Evolutionary conservation across 257 asterid genomes (phyloP).

Genomic region (Buddleja alternifolia): DNA sequence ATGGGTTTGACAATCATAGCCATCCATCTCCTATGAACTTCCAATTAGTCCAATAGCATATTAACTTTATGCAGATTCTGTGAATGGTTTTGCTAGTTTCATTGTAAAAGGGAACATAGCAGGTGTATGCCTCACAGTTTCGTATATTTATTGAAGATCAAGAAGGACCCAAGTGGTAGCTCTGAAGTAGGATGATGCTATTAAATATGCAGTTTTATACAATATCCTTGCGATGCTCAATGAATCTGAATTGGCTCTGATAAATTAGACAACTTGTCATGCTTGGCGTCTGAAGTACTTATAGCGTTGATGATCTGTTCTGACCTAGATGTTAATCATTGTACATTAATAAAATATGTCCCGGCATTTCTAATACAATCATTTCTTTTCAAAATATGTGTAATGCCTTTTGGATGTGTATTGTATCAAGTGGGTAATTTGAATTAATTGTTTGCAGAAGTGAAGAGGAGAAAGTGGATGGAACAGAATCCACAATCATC

Average conservation of each 20-base stretch:
- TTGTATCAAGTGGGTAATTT: neutral
- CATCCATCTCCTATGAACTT: neutral
- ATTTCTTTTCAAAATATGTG: too few relatives aligned
- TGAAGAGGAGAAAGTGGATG: constrained; percentile 93
- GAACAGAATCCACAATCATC: constrained; percentile 82
- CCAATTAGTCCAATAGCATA: too few relatives aligned
- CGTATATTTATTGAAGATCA: neutral
- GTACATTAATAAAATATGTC: too few relatives aligned
- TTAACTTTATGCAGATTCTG: too few relatives aligned
- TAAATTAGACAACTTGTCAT: neutral
- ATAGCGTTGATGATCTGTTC: too few relatives aligned
- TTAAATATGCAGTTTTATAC: neutral
- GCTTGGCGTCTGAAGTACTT: too few relatives aligned
- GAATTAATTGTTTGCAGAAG: constrained; percentile 56
- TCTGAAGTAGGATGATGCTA: neutral
- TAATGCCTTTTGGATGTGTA: neutral
- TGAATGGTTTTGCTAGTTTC: neutral
- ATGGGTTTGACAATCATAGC: neutral
- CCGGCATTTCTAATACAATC: too few relatives aligned
- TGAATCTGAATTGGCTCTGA: neutral
- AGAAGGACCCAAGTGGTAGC: neutral
- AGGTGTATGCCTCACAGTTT: neutral
- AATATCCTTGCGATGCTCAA: neutral
- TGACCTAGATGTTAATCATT: too few relatives aligned
- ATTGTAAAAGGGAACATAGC: neutral